phyloP scores from a whole-genome alignment of 2,329 filamentous ascomycete genomes.

The Phialophora macrospora region DNA sequence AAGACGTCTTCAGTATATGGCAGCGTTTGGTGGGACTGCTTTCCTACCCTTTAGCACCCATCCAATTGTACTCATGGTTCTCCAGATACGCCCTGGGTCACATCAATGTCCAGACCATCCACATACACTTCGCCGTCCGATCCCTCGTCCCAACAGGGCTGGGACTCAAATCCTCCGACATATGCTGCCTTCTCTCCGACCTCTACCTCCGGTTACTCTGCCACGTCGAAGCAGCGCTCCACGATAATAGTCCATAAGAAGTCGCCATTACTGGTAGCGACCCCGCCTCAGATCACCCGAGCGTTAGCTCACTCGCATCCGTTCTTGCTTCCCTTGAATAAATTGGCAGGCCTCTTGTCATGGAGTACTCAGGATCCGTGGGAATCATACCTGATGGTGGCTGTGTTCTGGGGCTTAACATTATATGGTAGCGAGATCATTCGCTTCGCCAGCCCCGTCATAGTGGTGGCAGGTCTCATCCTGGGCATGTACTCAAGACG shows the following conservation, averaged over 20 bases:
- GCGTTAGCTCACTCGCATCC: slow-evolving; percentile 95
- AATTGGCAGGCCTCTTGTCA: slow-evolving; percentile 80
- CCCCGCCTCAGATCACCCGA: slow-evolving; percentile 90
- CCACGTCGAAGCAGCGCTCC: slow-evolving; percentile 76
- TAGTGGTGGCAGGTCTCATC: slow-evolving; percentile 79
- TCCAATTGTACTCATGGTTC: slow-evolving; percentile 15
- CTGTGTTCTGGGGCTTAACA: slow-evolving; percentile 80
- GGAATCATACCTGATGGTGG: slow-evolving; percentile 92
- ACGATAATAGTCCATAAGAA: slow-evolving; percentile 97
- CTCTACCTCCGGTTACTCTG: slow-evolving; percentile 70
- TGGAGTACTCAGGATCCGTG: slow-evolving; percentile 94
- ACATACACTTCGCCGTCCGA: slow-evolving; percentile 47
- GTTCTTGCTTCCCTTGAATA: slow-evolving; percentile 87
- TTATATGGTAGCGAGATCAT: slow-evolving; percentile 87
- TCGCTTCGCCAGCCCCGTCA: slow-evolving; percentile 78
- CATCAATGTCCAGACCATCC: slow-evolving; percentile 57
- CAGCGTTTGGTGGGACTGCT: slow-evolving; percentile 49
- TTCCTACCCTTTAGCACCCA: slow-evolving; percentile 15
- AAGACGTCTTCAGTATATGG: slow-evolving; percentile 51
- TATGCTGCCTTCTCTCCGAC: slow-evolving; percentile 88
- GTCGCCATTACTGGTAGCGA: slow-evolving; percentile 87
- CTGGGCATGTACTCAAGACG: slow-evolving; percentile 89
- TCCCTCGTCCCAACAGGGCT: slow-evolving; percentile 42
- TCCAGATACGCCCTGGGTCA: slow-evolving; percentile 59
- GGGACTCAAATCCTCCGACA: slow-evolving; percentile 67